A percentile compares a stretch with the other conserved stretches of the same genome.
Conservation (phyloP, 1,284 basidiomycete genomes). For the Trichosporon inkin region DNA sequence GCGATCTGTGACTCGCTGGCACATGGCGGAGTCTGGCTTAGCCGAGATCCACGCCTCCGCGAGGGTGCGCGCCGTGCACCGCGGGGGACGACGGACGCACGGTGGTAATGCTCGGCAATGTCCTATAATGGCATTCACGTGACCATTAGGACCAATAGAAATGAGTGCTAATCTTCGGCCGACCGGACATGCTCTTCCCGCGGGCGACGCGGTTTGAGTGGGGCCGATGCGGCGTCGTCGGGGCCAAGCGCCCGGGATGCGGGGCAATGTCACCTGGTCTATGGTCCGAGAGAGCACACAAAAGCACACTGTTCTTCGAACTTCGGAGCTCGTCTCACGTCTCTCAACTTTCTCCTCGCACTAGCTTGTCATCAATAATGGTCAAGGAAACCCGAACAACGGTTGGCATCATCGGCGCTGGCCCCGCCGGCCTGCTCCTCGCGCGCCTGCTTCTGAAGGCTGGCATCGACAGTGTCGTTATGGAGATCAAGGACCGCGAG, state of each 20-base stretch:
- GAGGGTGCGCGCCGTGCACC: not conserved
- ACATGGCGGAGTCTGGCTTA: too few relatives aligned
- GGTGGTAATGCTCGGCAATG: not conserved
- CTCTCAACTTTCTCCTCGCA: not conserved
- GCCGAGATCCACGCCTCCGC: not conserved
- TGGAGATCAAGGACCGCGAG: constrained; percentile 26
- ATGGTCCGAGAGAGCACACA: not conserved
- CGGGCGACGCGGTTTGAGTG: not conserved
- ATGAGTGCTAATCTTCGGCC: not conserved
- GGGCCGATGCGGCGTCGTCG: constrained; percentile 2
- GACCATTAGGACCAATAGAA: not conserved
- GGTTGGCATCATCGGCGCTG: constrained; percentile 24
- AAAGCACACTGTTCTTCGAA: not conserved
- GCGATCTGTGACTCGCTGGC: too few relatives aligned
- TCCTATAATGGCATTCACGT: not conserved
- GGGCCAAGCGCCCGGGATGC: not conserved
- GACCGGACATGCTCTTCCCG: not conserved
- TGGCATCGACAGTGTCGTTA: constrained; percentile 20
- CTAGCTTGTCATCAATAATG: not conserved
- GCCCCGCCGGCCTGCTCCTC: constrained; percentile 22
- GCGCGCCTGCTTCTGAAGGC: constrained; percentile 19
- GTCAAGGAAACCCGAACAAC: constrained; percentile 19
- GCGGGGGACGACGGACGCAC: constrained; percentile 1
- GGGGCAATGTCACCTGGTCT: not conserved
- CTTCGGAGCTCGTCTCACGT: not conserved